These are phyloP conservation scores for Cordyceps cicadae DNA, from an alignment of 2,329 filamentous ascomycete species.

Conservation along the genomic window DNA sequence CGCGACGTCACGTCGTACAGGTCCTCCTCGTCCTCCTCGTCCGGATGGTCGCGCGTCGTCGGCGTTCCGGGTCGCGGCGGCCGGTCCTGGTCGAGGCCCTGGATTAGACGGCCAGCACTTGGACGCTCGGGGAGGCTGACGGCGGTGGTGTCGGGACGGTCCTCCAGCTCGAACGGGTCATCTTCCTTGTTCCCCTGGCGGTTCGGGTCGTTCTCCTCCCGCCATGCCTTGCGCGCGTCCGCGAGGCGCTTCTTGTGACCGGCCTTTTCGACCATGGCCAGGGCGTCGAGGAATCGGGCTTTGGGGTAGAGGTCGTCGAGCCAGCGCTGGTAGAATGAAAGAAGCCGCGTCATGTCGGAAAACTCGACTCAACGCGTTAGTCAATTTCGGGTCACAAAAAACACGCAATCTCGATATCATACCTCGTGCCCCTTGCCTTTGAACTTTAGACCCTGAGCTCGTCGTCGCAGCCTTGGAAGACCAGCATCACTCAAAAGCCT, in stretches of 20 bases:
- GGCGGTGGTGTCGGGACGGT: background rate
- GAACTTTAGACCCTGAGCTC: slow-evolving; percentile 64
- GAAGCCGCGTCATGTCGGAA: slow-evolving; percentile 69
- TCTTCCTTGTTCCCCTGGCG: slow-evolving; percentile 24
- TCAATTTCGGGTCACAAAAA: background rate
- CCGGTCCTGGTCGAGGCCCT: slow-evolving; percentile 4
- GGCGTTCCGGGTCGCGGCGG: slow-evolving; percentile 20
- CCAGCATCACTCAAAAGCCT: slow-evolving; percentile 77
- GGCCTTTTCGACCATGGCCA: slow-evolving; percentile 85
- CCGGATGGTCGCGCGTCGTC: slow-evolving; percentile 20
- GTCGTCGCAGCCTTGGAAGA: slow-evolving; percentile 70
- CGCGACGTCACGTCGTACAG: slow-evolving; percentile 48
- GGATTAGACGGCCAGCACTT: slow-evolving; percentile 3
- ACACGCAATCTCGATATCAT: background rate
- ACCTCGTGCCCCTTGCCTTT: slow-evolving; percentile 95
- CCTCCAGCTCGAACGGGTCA: slow-evolving; percentile 12
- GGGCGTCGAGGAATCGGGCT: slow-evolving; percentile 83
- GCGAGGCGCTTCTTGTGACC: slow-evolving; percentile 78
- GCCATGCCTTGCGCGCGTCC: slow-evolving; percentile 70
- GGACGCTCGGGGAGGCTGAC: slow-evolving; percentile 21
- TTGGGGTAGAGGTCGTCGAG: slow-evolving; percentile 93
- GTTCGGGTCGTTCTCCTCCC: slow-evolving; percentile 63
- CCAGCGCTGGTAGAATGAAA: slow-evolving; percentile 93
- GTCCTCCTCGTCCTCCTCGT: slow-evolving; percentile 39
- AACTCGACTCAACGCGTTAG: slow-evolving; percentile 49